A percentile compares a stretch with the other conserved stretches of the same genome.
Evolutionary conservation across 2,329 filamentous ascomycete genomes (phyloP).

Genomic region (Microsporum audouinii): DNA sequence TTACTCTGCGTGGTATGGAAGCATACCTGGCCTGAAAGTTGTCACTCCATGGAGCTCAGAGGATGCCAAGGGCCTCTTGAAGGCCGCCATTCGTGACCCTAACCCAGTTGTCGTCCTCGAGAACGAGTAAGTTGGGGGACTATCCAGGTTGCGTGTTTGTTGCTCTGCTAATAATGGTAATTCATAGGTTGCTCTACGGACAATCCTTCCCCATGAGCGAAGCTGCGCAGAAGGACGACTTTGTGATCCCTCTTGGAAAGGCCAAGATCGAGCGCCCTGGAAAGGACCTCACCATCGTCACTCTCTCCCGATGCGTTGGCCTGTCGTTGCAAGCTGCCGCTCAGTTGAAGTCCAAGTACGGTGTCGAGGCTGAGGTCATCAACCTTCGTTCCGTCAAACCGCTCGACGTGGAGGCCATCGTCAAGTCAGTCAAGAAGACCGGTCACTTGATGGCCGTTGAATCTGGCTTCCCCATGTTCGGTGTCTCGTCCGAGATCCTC

Average conservation of each 20-base stretch:
- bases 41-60: slow-evolving; percentile 92
- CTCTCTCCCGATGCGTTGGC: slow-evolving; percentile 88
- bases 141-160: background rate
- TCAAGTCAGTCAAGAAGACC: slow-evolving; percentile 98
- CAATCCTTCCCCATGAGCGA: slow-evolving; percentile 95
- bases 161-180: slow-evolving; percentile 12
- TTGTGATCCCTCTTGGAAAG: slow-evolving; percentile 94
- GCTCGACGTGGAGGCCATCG: slow-evolving; percentile 84
- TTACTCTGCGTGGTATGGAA: slow-evolving; percentile 97
- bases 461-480: slow-evolving; percentile 91
- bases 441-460: slow-evolving; percentile 82
- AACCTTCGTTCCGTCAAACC: slow-evolving; percentile 98
- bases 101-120: slow-evolving; percentile 90
- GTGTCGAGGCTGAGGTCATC: slow-evolving; percentile 89
- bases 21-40: slow-evolving; percentile 94
- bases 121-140: slow-evolving; percentile 50
- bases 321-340: slow-evolving; percentile 82
- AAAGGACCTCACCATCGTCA: slow-evolving; percentile 92
- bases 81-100: slow-evolving; percentile 94
- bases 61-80: slow-evolving; percentile 94
- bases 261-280: slow-evolving; percentile 96
- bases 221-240: slow-evolving; percentile 89
- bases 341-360: slow-evolving; percentile 89
- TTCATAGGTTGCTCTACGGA: slow-evolving; percentile 63
- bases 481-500: slow-evolving; percentile 83